Percentiles rank a stretch among this genome's conserved stretches.
These are phyloP conservation scores for Pseudohyphozyma bogoriensis DNA, from an alignment of 768 basidiomycete species.

Conservation along the genomic window DNA sequence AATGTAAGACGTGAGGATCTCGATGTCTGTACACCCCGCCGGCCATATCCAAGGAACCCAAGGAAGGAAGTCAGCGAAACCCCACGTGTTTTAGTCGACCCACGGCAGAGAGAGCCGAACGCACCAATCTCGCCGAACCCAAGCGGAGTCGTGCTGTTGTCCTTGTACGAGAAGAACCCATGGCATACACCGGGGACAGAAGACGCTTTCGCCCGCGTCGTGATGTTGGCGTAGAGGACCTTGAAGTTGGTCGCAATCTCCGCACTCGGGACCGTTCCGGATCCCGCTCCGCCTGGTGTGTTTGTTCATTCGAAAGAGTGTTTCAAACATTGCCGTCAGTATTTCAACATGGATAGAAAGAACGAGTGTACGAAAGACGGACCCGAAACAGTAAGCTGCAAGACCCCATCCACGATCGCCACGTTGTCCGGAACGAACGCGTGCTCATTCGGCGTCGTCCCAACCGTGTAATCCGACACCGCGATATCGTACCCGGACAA, in stretches of 20 bases:
- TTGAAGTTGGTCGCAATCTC: no score
- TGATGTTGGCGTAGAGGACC: neutral
- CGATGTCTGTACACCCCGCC: no score
- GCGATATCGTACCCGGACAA: neutral
- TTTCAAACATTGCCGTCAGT: neutral
- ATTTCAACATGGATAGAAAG: neutral
- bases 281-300: neutral
- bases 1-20: no score
- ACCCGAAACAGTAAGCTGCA: no score
- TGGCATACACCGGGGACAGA: neutral
- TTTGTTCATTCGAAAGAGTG: neutral
- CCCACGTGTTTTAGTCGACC: neutral
- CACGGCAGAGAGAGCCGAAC: neutral
- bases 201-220: neutral
- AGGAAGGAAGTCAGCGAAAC: neutral
- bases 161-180: neutral
- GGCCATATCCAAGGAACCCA: neutral
- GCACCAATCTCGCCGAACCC: neutral
- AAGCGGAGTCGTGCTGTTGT: neutral
- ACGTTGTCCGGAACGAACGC: neutral
- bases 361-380: neutral
- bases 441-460: neutral
- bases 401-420: neutral
- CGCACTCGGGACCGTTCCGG: neutral
- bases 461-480: neutral